Base-by-base conservation (phyloP, 768 basidiomycete species). In the Suillus luteus region DNA sequence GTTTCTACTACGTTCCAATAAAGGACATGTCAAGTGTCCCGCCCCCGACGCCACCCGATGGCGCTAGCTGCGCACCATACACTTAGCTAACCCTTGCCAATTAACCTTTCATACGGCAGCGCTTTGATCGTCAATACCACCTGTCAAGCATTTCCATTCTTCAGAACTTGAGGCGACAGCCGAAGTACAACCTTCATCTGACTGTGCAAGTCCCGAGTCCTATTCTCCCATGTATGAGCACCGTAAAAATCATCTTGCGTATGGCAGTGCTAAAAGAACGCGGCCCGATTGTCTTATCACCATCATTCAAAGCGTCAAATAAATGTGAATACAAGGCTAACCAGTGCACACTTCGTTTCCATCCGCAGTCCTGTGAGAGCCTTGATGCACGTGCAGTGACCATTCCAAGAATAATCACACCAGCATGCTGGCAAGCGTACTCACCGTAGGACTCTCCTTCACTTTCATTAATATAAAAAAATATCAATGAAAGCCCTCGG, bases 401-500 rank as follows among this genome's bases (percentile, higher is more conserved):
- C n/a, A n/a, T n/a, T n/a, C n/a, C n/a, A n/a, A n/a, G n/a, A n/a
- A n/a, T n/a, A n/a, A n/a, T n/a, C n/a, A n/a, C n/a, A n/a, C n/a
- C n/a, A n/a, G n/a, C n/a, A n/a, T n/a, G n/a, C n/a, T n/a, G n/a
- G n/a, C n/a, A n/a, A n/a, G n/a, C n/a, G n/a, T n/a, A n/a, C n/a
- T n/a, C n/a, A n/a, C n/a, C n/a, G n/a, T n/a, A n/a, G n/a, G n/a
- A n/a, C n/a, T n/a, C n/a, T n/a, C n/a, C n/a, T n/a, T n/a, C n/a
- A n/a, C n/a, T n/a, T n/a, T n/a, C n/a, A n/a, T n/a, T n/a, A n/a
- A n/a, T n/a, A n/a, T n/a, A n/a, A n/a, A n/a, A n/a, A n/a, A n/a
- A n/a, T n/a, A n/a, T n/a, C n/a, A 27, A 58, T 58, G 57, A 58
- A 58, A 7, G 57, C 57, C 57, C 57, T 58, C 57, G 57, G 57